Conservation (phyloP, 2,329 filamentous ascomycete genomes). For the Diplocarpon rosae region DNA sequence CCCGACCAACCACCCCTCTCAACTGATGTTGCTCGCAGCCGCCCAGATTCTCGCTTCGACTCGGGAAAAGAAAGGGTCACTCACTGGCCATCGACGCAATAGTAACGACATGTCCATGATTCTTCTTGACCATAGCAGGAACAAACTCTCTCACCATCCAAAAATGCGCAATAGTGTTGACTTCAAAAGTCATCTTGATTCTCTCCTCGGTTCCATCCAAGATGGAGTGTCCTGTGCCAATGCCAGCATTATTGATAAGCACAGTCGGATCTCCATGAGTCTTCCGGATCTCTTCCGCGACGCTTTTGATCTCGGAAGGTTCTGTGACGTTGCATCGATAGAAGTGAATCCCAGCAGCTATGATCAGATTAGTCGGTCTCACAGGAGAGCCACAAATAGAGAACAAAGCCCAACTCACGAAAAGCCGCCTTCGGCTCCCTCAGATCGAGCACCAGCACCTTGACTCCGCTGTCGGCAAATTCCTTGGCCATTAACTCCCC, state of each 20-base stretch:
- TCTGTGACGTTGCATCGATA: conserved; percentile 59
- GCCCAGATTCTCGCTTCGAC: background rate
- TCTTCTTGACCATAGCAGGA: conserved; percentile 48
- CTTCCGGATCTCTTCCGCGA: conserved; percentile 41
- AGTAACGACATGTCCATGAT: conserved; percentile 59
- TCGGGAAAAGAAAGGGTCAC: background rate
- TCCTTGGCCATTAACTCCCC: conserved; percentile 52
- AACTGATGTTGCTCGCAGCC: background rate
- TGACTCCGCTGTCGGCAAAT: conserved; percentile 51
- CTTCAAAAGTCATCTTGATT: conserved; percentile 55
- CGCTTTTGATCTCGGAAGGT: conserved; percentile 37
- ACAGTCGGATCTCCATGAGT: conserved; percentile 54
- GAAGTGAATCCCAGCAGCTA: conserved; percentile 45
- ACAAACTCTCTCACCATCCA: conserved; percentile 54
- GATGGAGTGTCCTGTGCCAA: conserved; percentile 47
- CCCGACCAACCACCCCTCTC: conserved; percentile 26
- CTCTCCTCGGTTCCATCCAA: conserved; percentile 43
- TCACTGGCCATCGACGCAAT: conserved; percentile 7
- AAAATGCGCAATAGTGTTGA: conserved; percentile 59
- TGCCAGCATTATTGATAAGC: conserved; percentile 62
- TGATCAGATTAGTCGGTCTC: background rate
- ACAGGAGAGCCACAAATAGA: too few relatives aligned
- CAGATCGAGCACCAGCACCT: conserved; percentile 61
- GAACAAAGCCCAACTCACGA: conserved; percentile 3
- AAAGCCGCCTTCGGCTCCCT: conserved; percentile 27